Conservation (phyloP, 305 asterid species). For the Striga hermonthica region DNA sequence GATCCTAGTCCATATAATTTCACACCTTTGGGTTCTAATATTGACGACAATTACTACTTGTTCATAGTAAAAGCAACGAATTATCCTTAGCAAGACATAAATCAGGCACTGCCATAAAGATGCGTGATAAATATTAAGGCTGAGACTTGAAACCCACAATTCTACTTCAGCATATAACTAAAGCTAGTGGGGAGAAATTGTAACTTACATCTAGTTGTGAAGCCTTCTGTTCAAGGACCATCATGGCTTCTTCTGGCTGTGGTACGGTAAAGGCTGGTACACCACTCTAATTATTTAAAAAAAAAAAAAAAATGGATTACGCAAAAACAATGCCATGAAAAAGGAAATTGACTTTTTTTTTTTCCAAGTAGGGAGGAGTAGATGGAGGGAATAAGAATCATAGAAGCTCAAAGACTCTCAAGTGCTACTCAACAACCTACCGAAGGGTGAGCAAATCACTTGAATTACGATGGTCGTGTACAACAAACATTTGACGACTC, state of each 20-base stretch:
- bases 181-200: too few relatives aligned
- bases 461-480: too few relatives aligned
- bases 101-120: constrained; percentile 22
- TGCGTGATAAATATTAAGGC: constrained; percentile 14
- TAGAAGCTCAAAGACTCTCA: too few relatives aligned
- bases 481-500: constrained; percentile 13
- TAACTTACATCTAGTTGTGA: too few relatives aligned
- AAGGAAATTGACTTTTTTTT: not conserved
- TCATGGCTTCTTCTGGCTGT: constrained; percentile 90
- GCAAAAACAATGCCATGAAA: too few relatives aligned
- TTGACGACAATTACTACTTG: constrained; percentile 2
- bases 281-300: not conserved
- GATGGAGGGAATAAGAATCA: too few relatives aligned
- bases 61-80: not conserved
- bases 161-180: constrained; percentile 13
- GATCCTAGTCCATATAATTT: constrained; percentile 3
- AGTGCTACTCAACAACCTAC: too few relatives aligned
- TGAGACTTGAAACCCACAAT: constrained; percentile 3
- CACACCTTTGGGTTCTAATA: constrained; percentile 16
- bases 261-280: constrained; percentile 73
- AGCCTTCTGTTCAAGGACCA: too few relatives aligned
- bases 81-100: constrained; percentile 21
- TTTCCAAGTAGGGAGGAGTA: too few relatives aligned
- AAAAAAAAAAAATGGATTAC: too few relatives aligned
- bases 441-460: too few relatives aligned